Base-by-base conservation (phyloP, 257 asterid species). In the Penstemon eatonii region DNA sequence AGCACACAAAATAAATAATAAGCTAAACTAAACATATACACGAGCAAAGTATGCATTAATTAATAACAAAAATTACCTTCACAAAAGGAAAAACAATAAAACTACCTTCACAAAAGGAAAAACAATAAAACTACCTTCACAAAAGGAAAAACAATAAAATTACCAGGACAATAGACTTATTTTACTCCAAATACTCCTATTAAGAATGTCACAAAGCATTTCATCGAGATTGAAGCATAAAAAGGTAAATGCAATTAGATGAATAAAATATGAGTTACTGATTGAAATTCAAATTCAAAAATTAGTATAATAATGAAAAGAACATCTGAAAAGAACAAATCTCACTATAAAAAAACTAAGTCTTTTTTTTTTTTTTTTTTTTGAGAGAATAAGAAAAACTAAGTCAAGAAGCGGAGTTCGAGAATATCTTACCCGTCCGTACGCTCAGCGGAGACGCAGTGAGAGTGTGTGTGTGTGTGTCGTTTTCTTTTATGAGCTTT, bases 151-250 rank as follows among this genome's bases (percentile, higher is more conserved):
- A 25, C 33, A 25, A 25, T 3, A 25, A 13, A 60, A 46, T 60
- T 45, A 63, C 68, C 2, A 43, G 4, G 12, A 1, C 44, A 46
- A 43, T 0, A 49, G 13, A 25, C 2, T 25, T 25, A 25, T 1
- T 25, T 25, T 25, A 25, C 33, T 25, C 33, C 33, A 2, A 25
- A 25, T 4, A 49, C 15, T 49, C n/a, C 68, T 44, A 46, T 8
- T 9, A 10, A 39, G 6, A 12, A 47, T 47, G 78, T 3, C 63
- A 75, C 8, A 39, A 73, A 53, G 56, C 73, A 42, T 38, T 72
- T 77, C 82, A 70, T 81, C 69, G 86, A 78, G 84, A 81, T 77
- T 63, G 85, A 77, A 68, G 81, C 46, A 69, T 74, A 63, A 68
- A 74, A 56, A 63, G 69, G n/a, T 57, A 11, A 66, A 36, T 50